Conservation (phyloP, 306 rosid species). For the Sechiopsis laciniata region DNA sequence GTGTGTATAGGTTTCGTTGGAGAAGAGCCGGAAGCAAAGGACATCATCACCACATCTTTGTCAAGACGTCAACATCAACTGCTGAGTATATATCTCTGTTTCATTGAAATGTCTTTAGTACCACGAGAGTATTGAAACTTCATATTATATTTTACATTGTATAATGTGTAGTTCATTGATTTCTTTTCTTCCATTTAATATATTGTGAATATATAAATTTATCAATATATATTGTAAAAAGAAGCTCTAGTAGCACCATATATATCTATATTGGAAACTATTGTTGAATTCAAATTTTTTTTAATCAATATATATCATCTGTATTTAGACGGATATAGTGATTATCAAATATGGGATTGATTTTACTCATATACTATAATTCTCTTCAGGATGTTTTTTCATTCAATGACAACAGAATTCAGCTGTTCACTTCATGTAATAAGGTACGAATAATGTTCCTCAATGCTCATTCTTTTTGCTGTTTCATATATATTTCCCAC, state of each 20-base stretch:
- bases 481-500: background rate
- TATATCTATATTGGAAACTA: no score
- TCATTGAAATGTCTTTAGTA: background rate
- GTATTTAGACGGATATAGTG: background rate
- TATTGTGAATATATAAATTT: background rate
- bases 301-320: background rate
- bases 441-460: conserved; percentile 4
- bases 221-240: background rate
- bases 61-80: conserved; percentile 13
- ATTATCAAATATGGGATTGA: conserved; percentile 3
- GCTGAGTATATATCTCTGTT: background rate
- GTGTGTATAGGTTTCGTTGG: conserved; percentile 62
- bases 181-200: background rate
- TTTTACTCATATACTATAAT: background rate
- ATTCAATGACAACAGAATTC: background rate
- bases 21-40: conserved; percentile 44
- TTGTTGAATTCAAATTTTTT: background rate
- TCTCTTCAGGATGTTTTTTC: conserved; percentile 1
- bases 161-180: background rate
- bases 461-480: background rate
- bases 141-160: background rate
- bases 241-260: no score
- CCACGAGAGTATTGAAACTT: background rate
- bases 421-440: conserved; percentile 6
- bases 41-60: conserved; percentile 30